Evolutionary conservation across 2,329 filamentous ascomycete species (phyloP), one percentile per base, ranked within the genome.

Genomic region (Ophiostoma ulmi): DNA sequence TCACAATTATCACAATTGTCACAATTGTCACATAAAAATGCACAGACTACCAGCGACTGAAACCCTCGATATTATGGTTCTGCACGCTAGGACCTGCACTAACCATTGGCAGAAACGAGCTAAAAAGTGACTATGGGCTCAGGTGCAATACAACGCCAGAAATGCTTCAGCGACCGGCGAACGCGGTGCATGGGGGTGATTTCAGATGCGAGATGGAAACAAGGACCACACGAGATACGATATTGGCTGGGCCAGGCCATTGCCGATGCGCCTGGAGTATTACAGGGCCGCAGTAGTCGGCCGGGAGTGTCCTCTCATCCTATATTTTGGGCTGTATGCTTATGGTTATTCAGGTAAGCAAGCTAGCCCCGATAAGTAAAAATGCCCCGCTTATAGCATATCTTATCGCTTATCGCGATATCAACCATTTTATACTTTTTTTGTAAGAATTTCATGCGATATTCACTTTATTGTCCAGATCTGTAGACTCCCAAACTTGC

Each of bases 331-430:
- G 31, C 31, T 31, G 26, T 26, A 26, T 26, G 26, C 26, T 26
- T 26, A 26, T 26, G 31, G 31, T 20, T 48, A 48, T 48, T n/a
- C 7, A 48, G 17, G 17, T 48, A 48, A 48, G 26, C 58, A 20
- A 39, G 2, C 61, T 20, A 11, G 2, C 55, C 14, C 26, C 58
- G 58, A 35, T 63, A 63, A 36, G 58, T 63, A 2, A 67, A 11
- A 26, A n/a, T 0, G 44, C 58, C 58, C 70, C 67, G 70, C 1
- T 69, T 69, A n/a, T 10, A 22, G 63, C 67, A 69, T 55, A 22
- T n/a, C 31, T 71, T 66, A 69, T 52, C 26, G 26, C 11, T 10
- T 69, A 67, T 36, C 67, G 61, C 36, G 48, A 38, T 71, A 69
- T 55, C 64, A 66, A 55, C 39, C 26, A 31, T 31, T 58, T 58